Evolutionary conservation across 1,139 yeast genomes (phyloP), one percentile per base, ranked within the genome.

Genomic region (Arxiozyma telluris): DNA sequence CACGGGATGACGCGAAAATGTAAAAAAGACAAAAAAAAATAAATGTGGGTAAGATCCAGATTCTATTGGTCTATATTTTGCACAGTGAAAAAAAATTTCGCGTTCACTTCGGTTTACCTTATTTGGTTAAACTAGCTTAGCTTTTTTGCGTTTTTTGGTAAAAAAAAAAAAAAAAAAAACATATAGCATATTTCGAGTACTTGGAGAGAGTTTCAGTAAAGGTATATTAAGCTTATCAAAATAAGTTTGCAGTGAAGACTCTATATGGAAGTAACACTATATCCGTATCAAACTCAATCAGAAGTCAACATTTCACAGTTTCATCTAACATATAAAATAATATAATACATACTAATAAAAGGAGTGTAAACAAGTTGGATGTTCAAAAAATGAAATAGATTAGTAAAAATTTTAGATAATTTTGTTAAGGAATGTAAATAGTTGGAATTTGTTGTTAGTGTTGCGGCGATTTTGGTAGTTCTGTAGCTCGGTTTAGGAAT

Each of bases 391-490:
- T 43, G 21, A 41, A 17, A 17, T 41, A 20, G 7, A 27, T 27
- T 22, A 21, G 27, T 43, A 43, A 30, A 18, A 22, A 49, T 30
- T 30, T 23, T 12, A 38, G n/a, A 44, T 21, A 46, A 34, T 22
- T 45, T 34, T 21, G 21, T 23, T 46, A 51, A 55, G 56, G 58
- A 55, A 46, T 53, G 60, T 57, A 57, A 57, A 57, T 58, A 58
- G 60, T 58, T 58, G 60, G 60, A 52, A 53, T 21, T 39, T n/a
- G 39, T 43, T 43, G 30, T 21, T 43, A 21, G 22, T 22, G n/a
- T 34, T 21, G n/a, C 21, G 38, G 23, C 4, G 22, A 30, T 46
- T 38, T 22, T 41, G 49, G 23, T 34, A 21, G 22, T 34, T 46
- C 34, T 18, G 22, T 18, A 38, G 30, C 21, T 34, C 34, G 22